Base-by-base conservation (phyloP, 1,284 basidiomycete species). In the Cryptococcus sp. region DNA sequence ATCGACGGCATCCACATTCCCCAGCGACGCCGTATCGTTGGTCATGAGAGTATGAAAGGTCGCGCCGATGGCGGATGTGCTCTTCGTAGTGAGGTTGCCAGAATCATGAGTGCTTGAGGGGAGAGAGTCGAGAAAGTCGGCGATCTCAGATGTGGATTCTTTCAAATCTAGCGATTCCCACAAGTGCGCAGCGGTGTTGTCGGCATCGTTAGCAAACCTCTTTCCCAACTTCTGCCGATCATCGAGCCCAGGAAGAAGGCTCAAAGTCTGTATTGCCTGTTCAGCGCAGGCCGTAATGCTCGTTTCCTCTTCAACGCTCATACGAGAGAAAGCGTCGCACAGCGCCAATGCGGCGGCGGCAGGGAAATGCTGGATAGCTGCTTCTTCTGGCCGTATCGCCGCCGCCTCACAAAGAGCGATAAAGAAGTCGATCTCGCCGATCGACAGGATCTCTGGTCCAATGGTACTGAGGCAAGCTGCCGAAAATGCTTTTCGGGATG, bases 321-420 rank as follows among this genome's bases (percentile, higher is more conserved):
- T n/a, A 45, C 16, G 42, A 45, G 11, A 50, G 38, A 55, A 55
- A 5, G 47, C 52, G 20, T 57, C 23, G 17, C 60, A 45, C 38
- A 69, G 58, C 2, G 62, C 50, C 5, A 69, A 52, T 1, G 71
- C 68, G 5, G 66, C 63, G 1, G 70, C 64, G 0, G 59, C 52
- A 5, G 72, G 58, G 1, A 73, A 58, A 40, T 64, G 52, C 30
- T 60, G 60, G 10, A 46, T 50, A 7, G 58, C 47, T 1, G 62
- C 65, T 4, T 61, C 52, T 1, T 55, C 39, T 0, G 57, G 39
- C 2, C 50, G 17, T 0, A 66, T 30, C 0, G 50, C 54, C 6
- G 68, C 66, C 0, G 73, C 71, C 1, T 70, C 62, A 43, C 72
- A 76, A 16, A 69, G 60, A 0, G 59, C 61, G 3, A 25, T 50